Conservation (phyloP, 345 rosid species). For the Brassica napus region Da-Ae NC_063452.1:39721501-39722000, state of each 20-base stretch:
- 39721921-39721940: no score
- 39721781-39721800: no score
- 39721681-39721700: constrained; percentile 11
- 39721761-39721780: no score
- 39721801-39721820: no score
- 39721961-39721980: background rate
- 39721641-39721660: constrained; percentile 51
- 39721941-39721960: no score
- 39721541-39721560: background rate
- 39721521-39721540: background rate
- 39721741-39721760: no score
- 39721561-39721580: background rate
- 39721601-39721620: constrained; percentile 18
- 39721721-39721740: no score
- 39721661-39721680: background rate
- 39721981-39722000: background rate
- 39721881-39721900: no score
- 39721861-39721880: no score
- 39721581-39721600: background rate
- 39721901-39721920: no score
- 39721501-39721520: background rate
- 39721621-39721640: constrained; percentile 48
- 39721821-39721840: no score
- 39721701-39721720: background rate
- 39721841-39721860: no score